Evolutionary conservation across 352 stramenopile species (phyloP).

Genomic region (Pythium insidiosum): DNA sequence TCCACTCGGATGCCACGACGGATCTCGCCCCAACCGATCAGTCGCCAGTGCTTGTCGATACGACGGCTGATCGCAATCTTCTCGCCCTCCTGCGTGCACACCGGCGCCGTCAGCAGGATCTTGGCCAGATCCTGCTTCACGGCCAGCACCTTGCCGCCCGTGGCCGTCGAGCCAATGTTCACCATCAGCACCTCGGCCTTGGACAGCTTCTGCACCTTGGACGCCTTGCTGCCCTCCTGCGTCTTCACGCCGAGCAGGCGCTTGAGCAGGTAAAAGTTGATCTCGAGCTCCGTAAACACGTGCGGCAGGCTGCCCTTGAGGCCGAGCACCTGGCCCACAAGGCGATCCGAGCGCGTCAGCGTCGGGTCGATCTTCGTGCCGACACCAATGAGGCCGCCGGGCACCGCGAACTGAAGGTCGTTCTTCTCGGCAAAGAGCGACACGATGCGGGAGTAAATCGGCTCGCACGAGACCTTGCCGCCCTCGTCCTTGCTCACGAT

Average conservation of each 20-base stretch:
- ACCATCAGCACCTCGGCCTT: slow-evolving; percentile 99
- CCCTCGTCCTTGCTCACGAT: slow-evolving; percentile 98
- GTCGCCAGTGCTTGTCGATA: slow-evolving; percentile 99
- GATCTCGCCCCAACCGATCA: slow-evolving; percentile 99
- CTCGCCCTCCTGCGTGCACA: slow-evolving; percentile 99
- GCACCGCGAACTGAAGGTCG: slow-evolving; percentile 98
- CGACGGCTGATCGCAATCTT: slow-evolving; percentile 99
- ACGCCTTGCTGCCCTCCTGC: slow-evolving; percentile 97
- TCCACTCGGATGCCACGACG: slow-evolving; percentile 94
- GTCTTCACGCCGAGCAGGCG: slow-evolving; percentile 99
- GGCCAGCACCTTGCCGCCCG: slow-evolving; percentile 92
- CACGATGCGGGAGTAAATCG: slow-evolving; percentile 92
- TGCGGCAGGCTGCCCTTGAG: slow-evolving; percentile 96
- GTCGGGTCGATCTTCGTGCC: slow-evolving; percentile 99
- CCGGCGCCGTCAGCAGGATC: slow-evolving; percentile 97
- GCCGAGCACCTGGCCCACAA: slow-evolving; percentile 98
- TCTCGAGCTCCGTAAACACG: slow-evolving; percentile 99
- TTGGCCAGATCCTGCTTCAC: slow-evolving; percentile 98
- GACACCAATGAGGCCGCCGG: slow-evolving; percentile 98
- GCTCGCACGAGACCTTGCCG: slow-evolving; percentile 91
- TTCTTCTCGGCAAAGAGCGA: slow-evolving; percentile 99
- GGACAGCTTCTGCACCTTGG: slow-evolving; percentile 98
- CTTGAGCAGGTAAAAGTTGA: slow-evolving; percentile 99
- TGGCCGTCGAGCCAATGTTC: slow-evolving; percentile 99
- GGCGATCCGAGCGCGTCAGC: slow-evolving; percentile 96